Evolutionary conservation across 2,329 filamentous ascomycete species (phyloP), one percentile per base, ranked within the genome.

Genomic region (Madurella mycetomatis): DNA sequence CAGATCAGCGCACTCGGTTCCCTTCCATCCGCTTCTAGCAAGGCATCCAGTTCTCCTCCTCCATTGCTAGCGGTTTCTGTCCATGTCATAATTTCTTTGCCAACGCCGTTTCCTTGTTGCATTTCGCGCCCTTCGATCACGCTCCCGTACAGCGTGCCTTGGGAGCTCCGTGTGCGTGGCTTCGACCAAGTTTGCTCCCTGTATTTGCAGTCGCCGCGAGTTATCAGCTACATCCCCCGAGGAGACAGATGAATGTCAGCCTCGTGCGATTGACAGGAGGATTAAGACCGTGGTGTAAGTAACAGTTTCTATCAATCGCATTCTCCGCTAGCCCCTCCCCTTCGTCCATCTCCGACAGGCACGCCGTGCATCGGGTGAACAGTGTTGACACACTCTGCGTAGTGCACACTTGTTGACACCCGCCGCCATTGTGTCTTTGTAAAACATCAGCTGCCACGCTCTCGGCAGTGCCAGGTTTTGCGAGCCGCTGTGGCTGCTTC

Each of bases 281-380:
- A 49, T 31, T 18, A 41, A 46, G 41, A 41, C 17, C 12, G 37
- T 40, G n/a, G 17, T 44, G 53, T 56, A 56, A n/a, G 54, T 56
- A 13, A 9, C 18, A 5, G 13, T 42, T 30, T n/a, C 9, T 25
- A 15, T 44, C 44, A n/a, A 43, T 42, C 13, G 13, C 31, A 8
- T 34, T 16, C 9, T 15, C 16, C 2, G n/a, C 12, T 7, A 25
- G 25, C 25, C 25, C 17, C 32, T 18, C 18, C 16, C 32, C 31
- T 19, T 25, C 18, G 17, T 19, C 18, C 37, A 40, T 18, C 19
- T 7, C 32, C 12, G 12, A n/a, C 40, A 19, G 30, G 16, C 18
- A 9, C 15, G n/a, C 17, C 25, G 13, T 9, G 9, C 43, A 41
- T 37, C 19, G 40, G 32, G 19, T 34, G 30, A 16, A 8, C 39